Evolutionary conservation across 495 filamentous ascomycete genomes (phyloP).

Genomic region (Aspergillus nanangensis): DNA sequence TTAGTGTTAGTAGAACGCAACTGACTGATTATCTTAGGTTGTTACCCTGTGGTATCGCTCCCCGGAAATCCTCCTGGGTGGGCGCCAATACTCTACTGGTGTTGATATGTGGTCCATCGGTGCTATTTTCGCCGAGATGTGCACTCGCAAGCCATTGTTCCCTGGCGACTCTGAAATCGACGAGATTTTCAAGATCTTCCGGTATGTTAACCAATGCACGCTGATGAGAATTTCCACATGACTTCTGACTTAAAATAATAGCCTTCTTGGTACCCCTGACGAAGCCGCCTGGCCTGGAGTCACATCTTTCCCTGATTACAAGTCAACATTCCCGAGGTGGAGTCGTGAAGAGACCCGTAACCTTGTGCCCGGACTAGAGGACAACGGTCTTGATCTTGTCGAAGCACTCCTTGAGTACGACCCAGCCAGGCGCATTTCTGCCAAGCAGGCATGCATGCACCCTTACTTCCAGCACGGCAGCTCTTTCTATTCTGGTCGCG

Average conservation of each 20-base stretch:
- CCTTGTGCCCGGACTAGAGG: slow-evolving; percentile 63
- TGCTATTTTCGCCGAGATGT: slow-evolving; percentile 99
- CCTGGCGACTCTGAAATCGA: slow-evolving; percentile 98
- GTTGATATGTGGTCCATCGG: slow-evolving; percentile 99
- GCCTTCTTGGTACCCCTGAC: slow-evolving; percentile 85
- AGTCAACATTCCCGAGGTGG: slow-evolving; percentile 96
- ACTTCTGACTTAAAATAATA: no score
- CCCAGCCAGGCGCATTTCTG: slow-evolving; percentile 86
- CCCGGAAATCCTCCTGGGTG: slow-evolving; percentile 96
- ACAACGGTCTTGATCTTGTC: slow-evolving; percentile 79
- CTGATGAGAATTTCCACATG: no score
- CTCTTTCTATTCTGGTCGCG: slow-evolving; percentile 46
- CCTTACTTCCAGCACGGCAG: slow-evolving; percentile 83
- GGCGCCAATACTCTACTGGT: slow-evolving; percentile 95
- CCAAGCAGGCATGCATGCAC: slow-evolving; percentile 90
- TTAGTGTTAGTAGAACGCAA: not conserved
- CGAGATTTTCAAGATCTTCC: slow-evolving; percentile 99
- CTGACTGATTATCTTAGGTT: slow-evolving; percentile 47
- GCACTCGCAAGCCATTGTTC: slow-evolving; percentile 95
- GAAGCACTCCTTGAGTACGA: slow-evolving; percentile 91
- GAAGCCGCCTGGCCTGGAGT: slow-evolving; percentile 93
- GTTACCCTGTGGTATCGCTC: slow-evolving; percentile 98
- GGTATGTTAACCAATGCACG: slow-evolving; percentile 48
- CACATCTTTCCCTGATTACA: slow-evolving; percentile 96
- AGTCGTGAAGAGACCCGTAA: slow-evolving; percentile 58